Conservation (phyloP, 495 filamentous ascomycete genomes). For the Lasiosphaeria hispida region DNA sequence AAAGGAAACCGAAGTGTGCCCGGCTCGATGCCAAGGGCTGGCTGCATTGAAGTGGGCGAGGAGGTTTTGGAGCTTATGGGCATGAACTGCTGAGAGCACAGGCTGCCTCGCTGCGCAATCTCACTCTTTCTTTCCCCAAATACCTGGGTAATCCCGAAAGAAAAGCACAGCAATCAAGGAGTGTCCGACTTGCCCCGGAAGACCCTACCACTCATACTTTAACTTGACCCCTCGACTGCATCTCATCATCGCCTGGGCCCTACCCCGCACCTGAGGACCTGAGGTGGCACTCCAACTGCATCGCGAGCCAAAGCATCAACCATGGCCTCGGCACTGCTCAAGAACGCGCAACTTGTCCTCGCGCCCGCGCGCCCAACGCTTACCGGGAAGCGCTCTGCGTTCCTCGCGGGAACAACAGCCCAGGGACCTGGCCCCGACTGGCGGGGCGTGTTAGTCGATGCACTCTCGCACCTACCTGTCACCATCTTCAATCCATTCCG, state of each 20-base stretch:
- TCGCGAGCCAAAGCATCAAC: background rate
- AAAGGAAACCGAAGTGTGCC: no score
- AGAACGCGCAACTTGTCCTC: slow-evolving; percentile 27
- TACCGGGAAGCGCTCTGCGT: slow-evolving; percentile 32
- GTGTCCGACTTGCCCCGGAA: no score
- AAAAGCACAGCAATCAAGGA: no score
- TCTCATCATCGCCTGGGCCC: background rate
- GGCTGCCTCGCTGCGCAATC: no score
- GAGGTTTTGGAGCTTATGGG: no score
- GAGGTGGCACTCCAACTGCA: background rate
- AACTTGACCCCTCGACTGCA: no score
- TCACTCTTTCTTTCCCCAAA: no score
- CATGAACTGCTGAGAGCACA: no score
- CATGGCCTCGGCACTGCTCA: background rate
- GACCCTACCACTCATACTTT: no score
- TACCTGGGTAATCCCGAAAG: no score
- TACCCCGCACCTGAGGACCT: slow-evolving; percentile 3
- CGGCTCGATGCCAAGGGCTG: no score
- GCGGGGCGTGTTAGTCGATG: slow-evolving; percentile 36
- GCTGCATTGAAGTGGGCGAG: no score
- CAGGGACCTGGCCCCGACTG: slow-evolving; percentile 33
- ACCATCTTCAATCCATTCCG: slow-evolving; percentile 60
- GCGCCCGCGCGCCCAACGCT: slow-evolving; percentile 32
- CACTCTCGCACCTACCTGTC: slow-evolving; percentile 43
- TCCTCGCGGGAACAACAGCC: slow-evolving; percentile 45